Conservation (phyloP, 1,139 yeast genomes). For the Yamadazyma buinensis region DNA sequence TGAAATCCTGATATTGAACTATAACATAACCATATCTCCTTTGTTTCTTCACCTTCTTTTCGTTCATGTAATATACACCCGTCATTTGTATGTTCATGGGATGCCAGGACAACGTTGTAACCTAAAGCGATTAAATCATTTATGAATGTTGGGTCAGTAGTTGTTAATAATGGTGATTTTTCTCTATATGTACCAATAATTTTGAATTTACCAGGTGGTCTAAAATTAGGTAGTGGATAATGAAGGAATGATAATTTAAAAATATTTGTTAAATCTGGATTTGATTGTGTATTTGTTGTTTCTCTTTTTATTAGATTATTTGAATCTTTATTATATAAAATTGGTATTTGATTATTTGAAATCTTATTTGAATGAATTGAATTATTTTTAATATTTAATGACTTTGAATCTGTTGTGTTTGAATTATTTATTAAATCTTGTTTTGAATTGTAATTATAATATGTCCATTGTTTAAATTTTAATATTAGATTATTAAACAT, state of each 20-base stretch:
- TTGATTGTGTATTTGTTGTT: no score
- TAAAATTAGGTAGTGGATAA: slow-evolving; percentile 48
- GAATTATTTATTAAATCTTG: no score
- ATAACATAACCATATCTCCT: slow-evolving; percentile 37
- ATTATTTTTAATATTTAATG: no score
- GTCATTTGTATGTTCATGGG: slow-evolving; percentile 56
- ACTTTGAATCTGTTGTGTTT: no score
- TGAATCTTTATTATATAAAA: no score
- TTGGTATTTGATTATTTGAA: neutral
- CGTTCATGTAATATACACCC: slow-evolving; percentile 38
- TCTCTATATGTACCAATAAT: slow-evolving; percentile 49
- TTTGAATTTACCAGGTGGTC: slow-evolving; percentile 46
- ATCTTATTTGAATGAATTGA: no score
- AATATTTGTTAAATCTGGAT: slow-evolving; percentile 3
- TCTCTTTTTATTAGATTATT: no score
- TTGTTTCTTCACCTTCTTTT: neutral
- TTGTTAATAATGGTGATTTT: slow-evolving; percentile 34
- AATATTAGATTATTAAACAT: no score
- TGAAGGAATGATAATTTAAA: slow-evolving; percentile 46
- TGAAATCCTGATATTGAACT: slow-evolving; percentile 38
- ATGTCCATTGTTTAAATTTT: no score
- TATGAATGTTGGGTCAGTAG: slow-evolving; percentile 30
- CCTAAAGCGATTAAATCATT: slow-evolving; percentile 36
- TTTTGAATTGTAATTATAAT: no score
- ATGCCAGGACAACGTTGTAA: slow-evolving; percentile 46